A percentile compares a stretch with the other conserved stretches of the same genome.
Conservation (phyloP, 768 basidiomycete genomes). For the Leccinellum albellum region DNA sequence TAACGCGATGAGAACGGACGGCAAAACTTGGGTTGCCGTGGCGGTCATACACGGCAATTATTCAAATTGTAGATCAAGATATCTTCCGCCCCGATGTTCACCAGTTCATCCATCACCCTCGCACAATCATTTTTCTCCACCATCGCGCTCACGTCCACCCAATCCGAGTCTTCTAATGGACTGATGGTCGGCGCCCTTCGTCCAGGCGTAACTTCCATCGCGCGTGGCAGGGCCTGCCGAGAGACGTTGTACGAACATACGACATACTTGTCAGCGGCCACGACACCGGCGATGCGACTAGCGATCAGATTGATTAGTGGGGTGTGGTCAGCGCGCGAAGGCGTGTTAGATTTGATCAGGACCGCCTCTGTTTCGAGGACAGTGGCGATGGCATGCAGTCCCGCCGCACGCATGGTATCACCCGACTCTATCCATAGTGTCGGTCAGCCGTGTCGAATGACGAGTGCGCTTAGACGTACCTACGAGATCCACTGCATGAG, state of each 20-base stretch:
- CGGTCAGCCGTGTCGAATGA: not conserved
- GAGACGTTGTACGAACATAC: slow-evolving; percentile 89
- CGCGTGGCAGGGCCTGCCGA: slow-evolving; percentile 58
- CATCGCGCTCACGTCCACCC: slow-evolving; percentile 94
- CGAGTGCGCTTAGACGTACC: slow-evolving; percentile 60
- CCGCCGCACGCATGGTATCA: slow-evolving; percentile 98
- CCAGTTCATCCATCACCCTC: slow-evolving; percentile 83
- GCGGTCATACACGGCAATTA: slow-evolving; percentile 80
- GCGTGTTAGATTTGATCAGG: slow-evolving; percentile 74
- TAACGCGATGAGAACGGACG: not conserved
- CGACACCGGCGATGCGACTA: slow-evolving; percentile 85
- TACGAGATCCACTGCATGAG: slow-evolving; percentile 70
- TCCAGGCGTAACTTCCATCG: slow-evolving; percentile 79
- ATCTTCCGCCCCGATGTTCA: slow-evolving; percentile 83
- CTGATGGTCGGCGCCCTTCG: slow-evolving; percentile 85
- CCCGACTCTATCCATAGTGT: slow-evolving; percentile 73
- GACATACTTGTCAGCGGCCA: slow-evolving; percentile 84
- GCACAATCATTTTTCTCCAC: slow-evolving; percentile 81
- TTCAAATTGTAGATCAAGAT: slow-evolving; percentile 85
- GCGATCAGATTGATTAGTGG: slow-evolving; percentile 77
- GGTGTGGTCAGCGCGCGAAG: slow-evolving; percentile 59
- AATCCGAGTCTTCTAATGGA: slow-evolving; percentile 74
- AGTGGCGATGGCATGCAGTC: slow-evolving; percentile 89
- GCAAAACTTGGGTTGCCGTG: not conserved
- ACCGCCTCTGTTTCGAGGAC: slow-evolving; percentile 86